Evolutionary conservation across 768 basidiomycete genomes (phyloP).

Genomic region (Collybia sp.): DNA sequence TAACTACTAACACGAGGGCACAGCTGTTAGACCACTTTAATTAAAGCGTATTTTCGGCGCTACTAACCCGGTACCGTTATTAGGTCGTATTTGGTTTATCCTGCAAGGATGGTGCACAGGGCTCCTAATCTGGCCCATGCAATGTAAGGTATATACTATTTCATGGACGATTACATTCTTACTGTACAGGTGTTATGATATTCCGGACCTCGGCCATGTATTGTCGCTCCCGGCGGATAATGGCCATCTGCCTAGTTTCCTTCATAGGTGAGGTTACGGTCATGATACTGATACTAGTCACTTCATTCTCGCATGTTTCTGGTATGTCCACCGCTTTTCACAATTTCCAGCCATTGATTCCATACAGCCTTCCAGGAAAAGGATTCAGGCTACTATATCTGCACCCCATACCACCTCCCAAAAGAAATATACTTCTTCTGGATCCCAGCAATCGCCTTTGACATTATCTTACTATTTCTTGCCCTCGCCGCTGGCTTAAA

Average conservation of each 20-base stretch:
- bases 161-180: neutral
- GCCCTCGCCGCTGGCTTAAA: slow-evolving; percentile 12
- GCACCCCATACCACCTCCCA: slow-evolving; percentile 12
- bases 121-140: slow-evolving; percentile 20
- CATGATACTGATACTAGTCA: slow-evolving; percentile 11
- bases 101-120: slow-evolving; percentile 15
- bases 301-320: slow-evolving; percentile 7
- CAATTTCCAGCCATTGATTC: neutral
- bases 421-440: slow-evolving; percentile 16
- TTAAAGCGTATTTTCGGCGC: neutral
- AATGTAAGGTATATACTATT: slow-evolving; percentile 12
- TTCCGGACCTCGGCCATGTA: slow-evolving; percentile 21
- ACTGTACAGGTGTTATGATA: slow-evolving; percentile 14
- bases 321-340: slow-evolving; percentile 4
- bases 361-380: slow-evolving; percentile 6
- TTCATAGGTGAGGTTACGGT: slow-evolving; percentile 13
- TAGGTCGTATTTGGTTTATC: slow-evolving; percentile 15
- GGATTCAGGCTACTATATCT: slow-evolving; percentile 10
- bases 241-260: slow-evolving; percentile 5
- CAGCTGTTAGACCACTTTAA: too few relatives aligned
- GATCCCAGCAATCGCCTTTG: slow-evolving; percentile 17
- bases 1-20: too few relatives aligned
- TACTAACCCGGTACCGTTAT: neutral
- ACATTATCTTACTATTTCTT: slow-evolving; percentile 15
- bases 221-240: slow-evolving; percentile 8